Conservation (phyloP, 768 basidiomycete genomes). For the Guyanaporus albipodus region DNA sequence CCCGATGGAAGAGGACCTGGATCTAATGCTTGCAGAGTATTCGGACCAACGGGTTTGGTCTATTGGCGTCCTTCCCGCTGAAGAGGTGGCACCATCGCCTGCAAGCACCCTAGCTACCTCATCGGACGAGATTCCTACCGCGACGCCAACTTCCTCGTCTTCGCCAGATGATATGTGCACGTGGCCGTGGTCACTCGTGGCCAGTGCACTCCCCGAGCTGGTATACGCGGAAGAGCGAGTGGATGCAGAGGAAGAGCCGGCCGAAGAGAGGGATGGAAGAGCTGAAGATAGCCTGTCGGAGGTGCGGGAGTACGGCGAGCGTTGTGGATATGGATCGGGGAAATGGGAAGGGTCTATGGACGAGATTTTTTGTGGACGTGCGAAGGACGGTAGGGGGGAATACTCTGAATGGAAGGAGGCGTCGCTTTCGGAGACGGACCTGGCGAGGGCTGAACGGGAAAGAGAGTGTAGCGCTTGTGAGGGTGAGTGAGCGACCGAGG, state of each 20-base stretch:
- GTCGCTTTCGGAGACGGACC: constrained; percentile 40
- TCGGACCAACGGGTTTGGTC: constrained; percentile 77
- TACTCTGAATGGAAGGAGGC: constrained; percentile 36
- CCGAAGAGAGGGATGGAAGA: constrained; percentile 63
- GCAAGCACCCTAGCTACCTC: constrained; percentile 59
- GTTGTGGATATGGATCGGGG: constrained; percentile 69
- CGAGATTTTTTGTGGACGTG: constrained; percentile 42
- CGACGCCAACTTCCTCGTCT: constrained; percentile 50
- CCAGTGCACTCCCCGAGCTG: constrained; percentile 59
- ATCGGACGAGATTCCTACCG: constrained; percentile 63
- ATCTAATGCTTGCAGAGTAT: constrained; percentile 59
- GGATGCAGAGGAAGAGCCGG: constrained; percentile 65
- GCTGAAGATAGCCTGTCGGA: constrained; percentile 34
- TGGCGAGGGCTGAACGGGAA: constrained; percentile 34
- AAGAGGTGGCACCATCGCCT: constrained; percentile 45
- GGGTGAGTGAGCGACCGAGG: constrained; percentile 24
- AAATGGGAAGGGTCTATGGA: constrained; percentile 62
- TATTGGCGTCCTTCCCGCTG: constrained; percentile 47
- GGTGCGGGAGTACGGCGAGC: constrained; percentile 41
- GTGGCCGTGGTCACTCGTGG: constrained; percentile 59
- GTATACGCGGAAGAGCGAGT: constrained; percentile 78
- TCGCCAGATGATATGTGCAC: constrained; percentile 60
- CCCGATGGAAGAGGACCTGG: constrained; percentile 66
- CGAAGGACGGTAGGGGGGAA: constrained; percentile 35
- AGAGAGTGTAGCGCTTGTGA: constrained; percentile 23